Conservation (phyloP, 1,284 basidiomycete species). For the Ganoderma meredithae region DNA sequence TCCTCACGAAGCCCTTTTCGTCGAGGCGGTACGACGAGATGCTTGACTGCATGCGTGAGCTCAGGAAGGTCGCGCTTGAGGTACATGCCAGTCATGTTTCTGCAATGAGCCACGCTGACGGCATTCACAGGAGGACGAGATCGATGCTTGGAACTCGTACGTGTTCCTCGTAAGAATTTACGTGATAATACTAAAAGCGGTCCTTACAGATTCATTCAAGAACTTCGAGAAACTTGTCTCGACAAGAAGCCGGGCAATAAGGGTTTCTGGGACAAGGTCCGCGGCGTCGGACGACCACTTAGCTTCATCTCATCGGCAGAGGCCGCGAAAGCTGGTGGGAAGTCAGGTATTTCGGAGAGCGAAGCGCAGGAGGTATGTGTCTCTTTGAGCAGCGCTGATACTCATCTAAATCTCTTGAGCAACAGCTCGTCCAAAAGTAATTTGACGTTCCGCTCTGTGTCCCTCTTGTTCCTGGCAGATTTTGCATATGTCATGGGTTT, state of each 20-base stretch:
- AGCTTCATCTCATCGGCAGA: conserved; percentile 72
- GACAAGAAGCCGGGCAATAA: conserved; percentile 60
- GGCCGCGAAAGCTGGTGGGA: conserved; percentile 62
- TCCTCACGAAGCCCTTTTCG: conserved; percentile 75
- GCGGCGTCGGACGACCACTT: conserved; percentile 56
- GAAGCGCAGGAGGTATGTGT: conserved; percentile 30
- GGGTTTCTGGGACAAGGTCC: conserved; percentile 69
- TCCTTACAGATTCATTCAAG: conserved; percentile 58
- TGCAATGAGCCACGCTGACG: neutral
- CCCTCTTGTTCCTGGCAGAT: neutral
- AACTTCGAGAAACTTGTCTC: conserved; percentile 62
- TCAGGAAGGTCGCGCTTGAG: conserved; percentile 72
- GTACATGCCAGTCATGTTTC: conserved; percentile 44
- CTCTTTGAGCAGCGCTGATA: neutral
- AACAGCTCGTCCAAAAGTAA: neutral
- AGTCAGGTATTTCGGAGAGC: conserved; percentile 59
- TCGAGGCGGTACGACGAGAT: conserved; percentile 70
- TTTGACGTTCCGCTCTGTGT: neutral
- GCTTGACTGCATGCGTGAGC: conserved; percentile 71
- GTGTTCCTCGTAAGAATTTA: conserved; percentile 35
- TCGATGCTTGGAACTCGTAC: conserved; percentile 79
- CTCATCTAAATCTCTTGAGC: neutral
- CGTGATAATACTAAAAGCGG: neutral
- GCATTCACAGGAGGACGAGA: conserved; percentile 69
- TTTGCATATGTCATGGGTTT: neutral